Base-by-base conservation (phyloP, 2,329 filamentous ascomycete species). In the Neoascochyta sp. region DNA sequence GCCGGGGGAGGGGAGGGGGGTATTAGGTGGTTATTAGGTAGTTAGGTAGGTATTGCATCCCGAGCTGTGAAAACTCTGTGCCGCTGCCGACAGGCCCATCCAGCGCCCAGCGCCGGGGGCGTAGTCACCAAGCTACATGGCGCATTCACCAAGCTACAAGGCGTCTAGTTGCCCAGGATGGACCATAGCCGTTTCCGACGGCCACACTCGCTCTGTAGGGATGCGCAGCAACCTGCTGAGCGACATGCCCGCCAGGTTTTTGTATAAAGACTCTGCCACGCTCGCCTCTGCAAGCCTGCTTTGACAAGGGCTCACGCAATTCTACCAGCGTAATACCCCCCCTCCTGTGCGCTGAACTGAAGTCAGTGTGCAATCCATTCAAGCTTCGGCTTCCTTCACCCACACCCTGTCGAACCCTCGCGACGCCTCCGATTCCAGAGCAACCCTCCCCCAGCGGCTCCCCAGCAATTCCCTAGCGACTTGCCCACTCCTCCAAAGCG, bases 31-130 rank as follows among this genome's bases (percentile, higher is more conserved):
- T n/a, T n/a, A n/a, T n/a, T n/a, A n/a, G n/a, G n/a, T n/a, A n/a
- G n/a, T n/a, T n/a, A n/a, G n/a, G n/a, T n/a, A n/a, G n/a, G n/a
- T n/a, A n/a, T 29, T 26, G 32, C 22, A 41, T 36, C 39, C 25
- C 27, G 41, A 41, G 39, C 32, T 34, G 14, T 45, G 45, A 56
- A 52, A 54, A 50, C 43, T 55, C 52, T 56, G 43, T 51, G 36
- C 47, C 48, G 50, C 32, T 44, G 38, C 47, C 44, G 45, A 39
- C 26, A n/a, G n/a, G n/a, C n/a, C n/a, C 43, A 44, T 39, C 47
- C 41, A 42, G n/a, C 47, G 50, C 47, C 47, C 47, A 50, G 47
- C 32, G 29, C 34, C 25, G 36, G 34, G 47, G 47, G 32, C 37
- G n/a, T n/a, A n/a, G n/a, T n/a, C n/a, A n/a, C n/a, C n/a, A n/a